Evolutionary conservation across 2,329 filamentous ascomycete genomes (phyloP), one percentile per base, ranked within the genome.

Genomic region (Cephalotrichum gorgonifer): DNA sequence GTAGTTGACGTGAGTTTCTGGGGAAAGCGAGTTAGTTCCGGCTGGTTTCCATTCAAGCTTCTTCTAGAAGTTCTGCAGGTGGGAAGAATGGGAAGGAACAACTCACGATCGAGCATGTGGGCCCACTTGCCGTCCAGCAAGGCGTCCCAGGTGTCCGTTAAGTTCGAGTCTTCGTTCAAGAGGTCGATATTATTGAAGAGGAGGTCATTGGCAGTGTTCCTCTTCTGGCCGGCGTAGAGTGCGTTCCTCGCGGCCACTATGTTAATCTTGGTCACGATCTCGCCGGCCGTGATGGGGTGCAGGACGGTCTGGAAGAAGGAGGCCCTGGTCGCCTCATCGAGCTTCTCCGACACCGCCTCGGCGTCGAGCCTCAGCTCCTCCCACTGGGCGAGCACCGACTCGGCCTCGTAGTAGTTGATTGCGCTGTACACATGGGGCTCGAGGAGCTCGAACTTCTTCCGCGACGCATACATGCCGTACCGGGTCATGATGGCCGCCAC

Each of bases 91-190:
- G 6, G 2, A 46, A 9, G 4, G 12, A 5, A 12, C 41, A 17
- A 57, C 64, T 59, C 55, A 69, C 66, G 79, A 54, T 81, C 74
- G 59, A 83, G 70, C 60, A 84, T 79, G 58, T 77, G 69, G 55
- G 68, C 72, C 79, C 79, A 82, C 61, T 84, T 83, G 1, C 81
- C 79, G 51, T 69, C 69, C 1, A 83, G 63, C 15, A 84, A 62
- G 11, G 64, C 61, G 57, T 84, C 74, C 68, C 81, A 84, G 47
- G 71, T 64, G 43, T 69, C 62, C 0, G 77, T 81, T 20, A 84
- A 66, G 39, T 72, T 66, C 27, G 70, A 71, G 53, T 84, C 80
- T 4, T 73, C 70, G n/a, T 75, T 66, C 47, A 82, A 79, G n/a
- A 70, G 64, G 4, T 67, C 59, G 22, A 80, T 61, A 2, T 78